Evolutionary conservation across 331 rosid species (phyloP).

Genomic region (Cydonia oblonga): DNA sequence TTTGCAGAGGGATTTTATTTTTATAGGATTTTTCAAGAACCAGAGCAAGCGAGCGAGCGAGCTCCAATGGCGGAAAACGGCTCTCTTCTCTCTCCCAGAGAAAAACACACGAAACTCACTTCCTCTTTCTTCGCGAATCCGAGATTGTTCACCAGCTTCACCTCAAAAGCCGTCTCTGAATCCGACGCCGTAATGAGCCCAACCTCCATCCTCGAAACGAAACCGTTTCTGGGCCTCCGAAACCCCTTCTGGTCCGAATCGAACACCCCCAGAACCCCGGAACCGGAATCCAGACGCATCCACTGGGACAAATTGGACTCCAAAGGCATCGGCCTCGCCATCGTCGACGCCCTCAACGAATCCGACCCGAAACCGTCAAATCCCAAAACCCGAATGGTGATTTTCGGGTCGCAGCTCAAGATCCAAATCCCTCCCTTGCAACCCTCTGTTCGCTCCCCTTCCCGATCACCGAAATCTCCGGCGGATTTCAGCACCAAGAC

Average conservation of each 20-base stretch:
- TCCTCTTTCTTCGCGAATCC: constrained; percentile 53
- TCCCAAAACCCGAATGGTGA: constrained; percentile 41
- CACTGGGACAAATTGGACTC: constrained; percentile 44
- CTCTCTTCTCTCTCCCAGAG: constrained; percentile 31
- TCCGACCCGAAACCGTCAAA: constrained; percentile 22
- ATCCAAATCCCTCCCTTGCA: constrained; percentile 49
- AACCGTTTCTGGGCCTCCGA: constrained; percentile 42
- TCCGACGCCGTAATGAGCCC: constrained; percentile 58
- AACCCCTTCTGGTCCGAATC: constrained; percentile 52
- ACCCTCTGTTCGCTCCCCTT: not conserved
- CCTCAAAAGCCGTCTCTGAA: constrained; percentile 37
- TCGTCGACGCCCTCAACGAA: constrained; percentile 58
- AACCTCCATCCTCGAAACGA: constrained; percentile 62
- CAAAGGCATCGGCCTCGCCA: constrained; percentile 65
- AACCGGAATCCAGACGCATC: constrained; percentile 32
- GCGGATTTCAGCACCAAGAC: constrained; percentile 25
- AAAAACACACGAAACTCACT: constrained; percentile 22
- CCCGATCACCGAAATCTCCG: constrained; percentile 25
- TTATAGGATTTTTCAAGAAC: constrained; percentile 3
- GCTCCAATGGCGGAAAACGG: constrained; percentile 45
- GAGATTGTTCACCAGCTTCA: constrained; percentile 41
- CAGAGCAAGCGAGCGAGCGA: not conserved
- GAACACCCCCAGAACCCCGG: constrained; percentile 28
- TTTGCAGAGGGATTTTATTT: constrained; percentile 8
- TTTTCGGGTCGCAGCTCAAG: constrained; percentile 79